Percentiles rank a stretch among this genome's conserved stretches.
Conservation (phyloP, 768 basidiomycete genomes). For the Amanita pseudoporphyria region DNA sequence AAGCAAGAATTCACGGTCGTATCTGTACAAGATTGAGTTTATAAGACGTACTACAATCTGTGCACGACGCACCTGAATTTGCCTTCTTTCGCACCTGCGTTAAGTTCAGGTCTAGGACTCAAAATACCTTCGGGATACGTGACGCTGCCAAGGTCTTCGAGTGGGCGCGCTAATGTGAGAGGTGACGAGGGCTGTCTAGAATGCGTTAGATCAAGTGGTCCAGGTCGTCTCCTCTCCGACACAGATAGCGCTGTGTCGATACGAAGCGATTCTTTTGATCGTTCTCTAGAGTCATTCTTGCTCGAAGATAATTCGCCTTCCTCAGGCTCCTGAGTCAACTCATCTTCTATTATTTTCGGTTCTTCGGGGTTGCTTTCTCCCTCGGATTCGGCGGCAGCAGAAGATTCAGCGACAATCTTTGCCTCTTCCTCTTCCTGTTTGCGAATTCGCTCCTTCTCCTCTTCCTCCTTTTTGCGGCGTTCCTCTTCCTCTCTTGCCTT, state of each 20-base stretch:
- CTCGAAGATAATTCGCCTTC: slow-evolving; percentile 24
- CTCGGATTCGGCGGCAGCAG: slow-evolving; percentile 22
- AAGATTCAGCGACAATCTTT: slow-evolving; percentile 21
- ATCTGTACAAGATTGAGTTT: slow-evolving; percentile 35
- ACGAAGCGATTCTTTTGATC: slow-evolving; percentile 46
- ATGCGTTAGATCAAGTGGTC: slow-evolving; percentile 58
- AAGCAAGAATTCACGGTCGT: slow-evolving; percentile 94
- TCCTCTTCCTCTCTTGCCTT: slow-evolving; percentile 19
- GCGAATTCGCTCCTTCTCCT: slow-evolving; percentile 26
- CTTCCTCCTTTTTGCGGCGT: slow-evolving; percentile 11
- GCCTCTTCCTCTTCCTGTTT: slow-evolving; percentile 28
- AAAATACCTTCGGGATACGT: slow-evolving; percentile 76
- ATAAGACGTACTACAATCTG: neutral
- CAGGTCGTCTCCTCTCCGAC: slow-evolving; percentile 47
- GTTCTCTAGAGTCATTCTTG: slow-evolving; percentile 33
- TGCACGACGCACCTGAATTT: slow-evolving; percentile 65
- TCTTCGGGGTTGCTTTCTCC: slow-evolving; percentile 20
- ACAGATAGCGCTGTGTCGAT: slow-evolving; percentile 47
- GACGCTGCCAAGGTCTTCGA: slow-evolving; percentile 71
- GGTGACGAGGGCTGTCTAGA: slow-evolving; percentile 52
- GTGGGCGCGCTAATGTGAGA: slow-evolving; percentile 73
- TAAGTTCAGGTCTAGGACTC: slow-evolving; percentile 80
- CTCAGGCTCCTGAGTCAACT: slow-evolving; percentile 38
- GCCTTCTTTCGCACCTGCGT: slow-evolving; percentile 72
- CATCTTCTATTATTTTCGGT: slow-evolving; percentile 26